phyloP scores from a whole-genome alignment of 192 early-diverging fungal genomes.

The Coemansia sp. region DNA sequence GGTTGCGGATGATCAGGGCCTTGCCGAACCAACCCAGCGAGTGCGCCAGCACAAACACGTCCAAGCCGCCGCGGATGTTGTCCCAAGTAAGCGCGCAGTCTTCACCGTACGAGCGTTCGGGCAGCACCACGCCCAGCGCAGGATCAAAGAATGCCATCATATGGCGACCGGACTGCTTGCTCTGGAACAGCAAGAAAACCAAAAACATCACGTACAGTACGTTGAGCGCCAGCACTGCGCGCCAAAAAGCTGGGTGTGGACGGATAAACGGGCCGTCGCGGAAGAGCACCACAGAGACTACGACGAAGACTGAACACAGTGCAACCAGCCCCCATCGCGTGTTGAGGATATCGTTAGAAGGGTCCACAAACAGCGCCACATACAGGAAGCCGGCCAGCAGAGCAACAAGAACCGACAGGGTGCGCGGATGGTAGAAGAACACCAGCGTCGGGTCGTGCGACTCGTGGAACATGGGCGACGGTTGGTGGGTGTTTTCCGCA shows the following conservation, averaged over 20 bases:
- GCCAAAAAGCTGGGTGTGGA: constrained; percentile 93
- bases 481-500: too few relatives aligned
- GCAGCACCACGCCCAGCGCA: constrained; percentile 72
- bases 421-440: constrained; percentile 54
- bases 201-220: constrained; percentile 88
- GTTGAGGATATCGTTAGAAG: constrained; percentile 51
- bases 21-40: constrained; percentile 93
- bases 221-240: constrained; percentile 78
- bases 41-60: constrained; percentile 93
- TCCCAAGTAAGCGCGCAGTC: constrained; percentile 77
- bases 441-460: constrained; percentile 47
- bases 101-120: constrained; percentile 91
- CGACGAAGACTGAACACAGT: constrained; percentile 61
- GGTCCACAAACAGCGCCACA: constrained; percentile 44
- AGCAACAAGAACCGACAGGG: constrained; percentile 34
- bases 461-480: constrained; percentile 49
- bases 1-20: constrained; percentile 88
- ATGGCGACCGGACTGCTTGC: constrained; percentile 80
- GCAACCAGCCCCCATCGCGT: constrained; percentile 50
- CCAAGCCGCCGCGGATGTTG: constrained; percentile 80
- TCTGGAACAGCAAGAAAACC: constrained; percentile 91
- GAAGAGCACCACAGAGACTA: constrained; percentile 88
- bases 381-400: constrained; percentile 50
- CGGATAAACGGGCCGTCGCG: constrained; percentile 92
- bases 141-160: constrained; percentile 81